Base-by-base conservation (phyloP, 2,329 filamentous ascomycete genomes). In the Cercospora sp. region DNA sequence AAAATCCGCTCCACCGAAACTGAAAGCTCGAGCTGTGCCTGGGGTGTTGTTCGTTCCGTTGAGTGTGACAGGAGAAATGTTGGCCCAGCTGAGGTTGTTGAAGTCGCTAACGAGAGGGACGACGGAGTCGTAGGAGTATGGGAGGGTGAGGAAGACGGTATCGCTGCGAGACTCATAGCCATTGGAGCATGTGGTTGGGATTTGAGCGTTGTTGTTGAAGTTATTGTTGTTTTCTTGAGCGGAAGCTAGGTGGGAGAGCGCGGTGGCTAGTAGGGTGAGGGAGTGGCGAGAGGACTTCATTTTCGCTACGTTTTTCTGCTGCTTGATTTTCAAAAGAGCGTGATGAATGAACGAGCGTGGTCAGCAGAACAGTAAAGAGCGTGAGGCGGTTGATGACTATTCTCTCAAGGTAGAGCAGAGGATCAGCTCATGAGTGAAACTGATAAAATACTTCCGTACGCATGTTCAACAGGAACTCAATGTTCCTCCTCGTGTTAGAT, bases 71-170 rank as follows among this genome's bases (percentile, higher is more conserved):
- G 68, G 65, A 9, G 51, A 63, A 5, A 48, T 48, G n/a, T 71
- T 68, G 23, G 69, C 64, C 66, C 69, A 72, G 60, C 71, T 72
- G 20, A 74, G 67, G 33, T 74, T 71, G 30, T 39, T 66, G 66
- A 65, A 74, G 69, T 72, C 67, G 28, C 68, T 72, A 30, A 74
- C 69, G 60, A 73, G 69, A 13, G 61, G 60, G 16, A 72, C 16
- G 48, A 73, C 72, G 66, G 73, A 48, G 18, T 69, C 60, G 67
- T 74, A 73, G 28, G 70, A 69, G 57, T 74, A 74, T 13, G 72
- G 72, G 1, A 74, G 61, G 8, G 72, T 73, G 65, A 65, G 69
- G 31, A 68, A 36, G 55, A 72, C 64, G 60, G 63, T 65, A 58
- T 72, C 67, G 39, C 39, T 62, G 26, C 70, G 67, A 8, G 66